A percentile compares a stretch with the other conserved stretches of the same genome.
Evolutionary conservation across 2,329 filamentous ascomycete genomes (phyloP).

Genomic region (Clonostachys rhizophaga): DNA sequence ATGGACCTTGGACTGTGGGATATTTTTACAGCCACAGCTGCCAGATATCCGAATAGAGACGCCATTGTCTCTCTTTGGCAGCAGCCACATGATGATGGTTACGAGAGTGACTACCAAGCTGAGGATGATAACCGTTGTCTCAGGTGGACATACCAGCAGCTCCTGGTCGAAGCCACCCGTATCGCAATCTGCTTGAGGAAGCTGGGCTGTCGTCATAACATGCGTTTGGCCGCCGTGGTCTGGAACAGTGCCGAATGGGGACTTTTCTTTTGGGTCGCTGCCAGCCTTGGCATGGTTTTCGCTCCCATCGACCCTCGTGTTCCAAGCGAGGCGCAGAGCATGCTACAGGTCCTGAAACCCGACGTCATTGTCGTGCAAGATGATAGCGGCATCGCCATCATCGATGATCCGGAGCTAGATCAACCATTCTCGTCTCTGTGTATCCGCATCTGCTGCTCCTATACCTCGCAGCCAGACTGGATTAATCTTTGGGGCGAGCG

Average conservation of each 20-base stretch:
- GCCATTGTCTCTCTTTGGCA: slow-evolving; percentile 30
- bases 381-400: slow-evolving; percentile 8
- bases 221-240: slow-evolving; percentile 21
- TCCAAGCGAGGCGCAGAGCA: slow-evolving; percentile 11
- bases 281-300: slow-evolving; percentile 24
- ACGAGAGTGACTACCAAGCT: neutral
- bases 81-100: neutral
- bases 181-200: slow-evolving; percentile 13
- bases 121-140: neutral
- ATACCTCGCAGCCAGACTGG: slow-evolving; percentile 10
- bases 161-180: slow-evolving; percentile 13
- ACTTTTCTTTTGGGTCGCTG: slow-evolving; percentile 27
- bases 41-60: slow-evolving; percentile 18
- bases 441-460: slow-evolving; percentile 16
- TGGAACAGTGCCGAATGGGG: slow-evolving; percentile 32
- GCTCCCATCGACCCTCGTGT: slow-evolving; percentile 23
- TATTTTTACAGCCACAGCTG: slow-evolving; percentile 17
- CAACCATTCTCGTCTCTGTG: neutral
- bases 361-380: slow-evolving; percentile 24
- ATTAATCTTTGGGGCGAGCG: slow-evolving; percentile 3
- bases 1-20: slow-evolving; percentile 18
- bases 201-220: slow-evolving; percentile 16
- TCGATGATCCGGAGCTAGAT: slow-evolving; percentile 6
- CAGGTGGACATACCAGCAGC: slow-evolving; percentile 4
- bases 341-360: slow-evolving; percentile 14